Conservation (phyloP, 208 protist species). For the Trypanosoma lewisi region DNA sequence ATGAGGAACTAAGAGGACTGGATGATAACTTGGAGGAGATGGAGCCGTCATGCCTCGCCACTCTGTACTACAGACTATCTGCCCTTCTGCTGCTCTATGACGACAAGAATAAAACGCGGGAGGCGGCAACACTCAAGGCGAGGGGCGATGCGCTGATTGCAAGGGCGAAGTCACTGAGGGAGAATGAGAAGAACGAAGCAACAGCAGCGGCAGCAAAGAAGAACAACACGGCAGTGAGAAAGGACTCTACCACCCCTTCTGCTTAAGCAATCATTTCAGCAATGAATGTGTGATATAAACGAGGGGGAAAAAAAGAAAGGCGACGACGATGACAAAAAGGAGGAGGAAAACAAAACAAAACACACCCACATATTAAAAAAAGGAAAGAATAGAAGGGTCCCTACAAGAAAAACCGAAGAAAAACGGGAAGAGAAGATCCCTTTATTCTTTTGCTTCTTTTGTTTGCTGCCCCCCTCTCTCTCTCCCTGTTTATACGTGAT, state of each 20-base stretch:
- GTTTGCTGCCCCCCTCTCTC: constrained; percentile 1
- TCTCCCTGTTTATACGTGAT: constrained; percentile 19
- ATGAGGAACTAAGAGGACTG: not conserved
- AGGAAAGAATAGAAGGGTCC: not conserved
- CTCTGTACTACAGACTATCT: constrained; percentile 69
- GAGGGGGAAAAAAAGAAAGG: too few relatives aligned
- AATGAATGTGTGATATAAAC: too few relatives aligned
- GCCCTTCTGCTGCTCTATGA: constrained; percentile 68
- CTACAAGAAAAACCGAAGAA: not conserved
- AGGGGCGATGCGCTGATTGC: constrained; percentile 33
- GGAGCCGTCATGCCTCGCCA: constrained; percentile 32
- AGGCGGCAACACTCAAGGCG: constrained; percentile 43
- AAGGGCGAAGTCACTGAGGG: not conserved
- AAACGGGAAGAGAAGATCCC: constrained; percentile 1
- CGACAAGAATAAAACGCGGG: constrained; percentile 54
- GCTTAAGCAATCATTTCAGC: too few relatives aligned
- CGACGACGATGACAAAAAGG: not conserved
- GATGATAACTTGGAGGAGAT: constrained; percentile 29
- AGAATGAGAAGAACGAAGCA: too few relatives aligned
- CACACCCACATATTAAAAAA: constrained; percentile 4
- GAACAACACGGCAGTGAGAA: too few relatives aligned
- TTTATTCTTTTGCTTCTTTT: constrained; percentile 20
- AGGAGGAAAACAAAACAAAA: not conserved
- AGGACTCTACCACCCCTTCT: too few relatives aligned
- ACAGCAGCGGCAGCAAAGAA: too few relatives aligned